Evolutionary conservation across 140 eudicot genomes (phyloP), one percentile per base, ranked within the genome.

Genomic region (Flaveria floridana): DNA sequence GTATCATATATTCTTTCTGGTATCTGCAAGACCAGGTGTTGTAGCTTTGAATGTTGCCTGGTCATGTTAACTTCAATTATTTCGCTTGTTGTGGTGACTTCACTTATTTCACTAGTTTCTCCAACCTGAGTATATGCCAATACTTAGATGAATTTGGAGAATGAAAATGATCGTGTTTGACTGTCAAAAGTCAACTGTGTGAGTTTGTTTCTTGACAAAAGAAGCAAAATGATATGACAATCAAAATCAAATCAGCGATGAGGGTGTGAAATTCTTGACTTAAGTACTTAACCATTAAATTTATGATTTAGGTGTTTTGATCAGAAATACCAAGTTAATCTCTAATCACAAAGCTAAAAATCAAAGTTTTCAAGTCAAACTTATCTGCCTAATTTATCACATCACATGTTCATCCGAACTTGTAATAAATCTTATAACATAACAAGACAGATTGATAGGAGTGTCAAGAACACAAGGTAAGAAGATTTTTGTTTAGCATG

Each of bases 91-190:
- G 81, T 44, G 2, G 78, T 25, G 52, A 82, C 91, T 75, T 88
- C 99, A 18, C 74, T 78, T 71, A 94, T 90, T 87, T 94, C 99
- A 81, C 85, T 85, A 1, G 86, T 48, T 77, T 78, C 79, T 65
- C 65, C 87, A 66, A 30, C 88, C 99, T 95, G 77, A 44, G 20
- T 7, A 65, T 68, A 70, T 44, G 71, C 26, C 66, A 56, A 26
- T 28, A 61, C 61, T 52, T n/a, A 65, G 26, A 63, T 68, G 50
- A 71, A 71, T 11, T 34, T 44, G 34, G 9, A 73, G 63, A 26
- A 62, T 47, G 28, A 47, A 6, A 48, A 48, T 23, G 20, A 30
- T 75, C 2, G 14, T 8, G 64, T 51, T 75, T 75, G 66, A 75
- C 79, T 66, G 25, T 37, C 14, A 51, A 75, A 75, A 65, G 79